A percentile compares a stretch with the other conserved stretches of the same genome.
phyloP scores from a whole-genome alignment of 441 rosid species.

The Gossypium aridum region DNA sequence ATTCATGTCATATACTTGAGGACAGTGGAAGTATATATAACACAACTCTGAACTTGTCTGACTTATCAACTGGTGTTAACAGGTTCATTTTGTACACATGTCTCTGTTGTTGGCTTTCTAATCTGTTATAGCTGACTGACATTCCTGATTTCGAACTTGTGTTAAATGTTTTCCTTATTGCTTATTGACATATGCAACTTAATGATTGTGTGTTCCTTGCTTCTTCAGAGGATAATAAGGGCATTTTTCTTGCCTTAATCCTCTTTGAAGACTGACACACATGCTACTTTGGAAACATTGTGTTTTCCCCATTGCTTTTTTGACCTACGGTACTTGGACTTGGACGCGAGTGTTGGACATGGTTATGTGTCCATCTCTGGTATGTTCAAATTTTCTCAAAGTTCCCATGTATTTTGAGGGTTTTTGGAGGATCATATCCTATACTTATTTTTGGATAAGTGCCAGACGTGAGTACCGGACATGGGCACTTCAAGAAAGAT shows the following conservation, averaged over 20 bases:
- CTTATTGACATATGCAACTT: neutral
- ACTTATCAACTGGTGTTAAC: constrained; percentile 87
- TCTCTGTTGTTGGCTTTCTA: neutral
- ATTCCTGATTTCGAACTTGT: constrained; percentile 3
- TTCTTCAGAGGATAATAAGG: neutral
- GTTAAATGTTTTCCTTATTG: neutral
- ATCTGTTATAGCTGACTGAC: constrained; percentile 3
- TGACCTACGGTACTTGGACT: neutral
- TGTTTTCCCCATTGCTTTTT: neutral
- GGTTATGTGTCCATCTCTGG: neutral
- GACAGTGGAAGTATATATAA: constrained; percentile 83
- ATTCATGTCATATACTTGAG: constrained; percentile 91
- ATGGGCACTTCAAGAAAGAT: neutral
- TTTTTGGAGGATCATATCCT: neutral
- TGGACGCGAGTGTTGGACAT: neutral
- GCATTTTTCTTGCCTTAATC: neutral
- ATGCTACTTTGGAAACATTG: neutral
- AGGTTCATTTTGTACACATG: constrained; percentile 34
- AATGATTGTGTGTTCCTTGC: neutral
- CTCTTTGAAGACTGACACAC: neutral
- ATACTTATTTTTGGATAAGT: neutral
- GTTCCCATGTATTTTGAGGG: neutral
- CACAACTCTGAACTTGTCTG: constrained; percentile 92
- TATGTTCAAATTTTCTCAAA: neutral
- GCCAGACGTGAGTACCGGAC: neutral